phyloP scores from a whole-genome alignment of 768 basidiomycete genomes.

The Suillus brevipes region DNA sequence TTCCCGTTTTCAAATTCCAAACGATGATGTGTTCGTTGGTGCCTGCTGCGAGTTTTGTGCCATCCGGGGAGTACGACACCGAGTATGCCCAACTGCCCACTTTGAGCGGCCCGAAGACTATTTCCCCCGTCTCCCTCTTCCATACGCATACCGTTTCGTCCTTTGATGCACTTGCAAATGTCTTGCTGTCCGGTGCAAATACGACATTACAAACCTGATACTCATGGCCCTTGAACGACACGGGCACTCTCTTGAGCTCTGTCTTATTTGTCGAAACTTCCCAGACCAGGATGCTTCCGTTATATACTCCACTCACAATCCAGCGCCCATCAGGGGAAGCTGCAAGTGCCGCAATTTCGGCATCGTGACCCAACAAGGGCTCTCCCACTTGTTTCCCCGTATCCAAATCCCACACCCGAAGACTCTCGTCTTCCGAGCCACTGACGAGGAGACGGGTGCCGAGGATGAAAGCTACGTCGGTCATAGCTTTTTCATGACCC shows the following conservation, averaged over 20 bases:
- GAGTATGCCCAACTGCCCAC: fast-evolving
- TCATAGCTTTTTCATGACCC: background rate
- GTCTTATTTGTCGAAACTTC: background rate
- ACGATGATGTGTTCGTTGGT: conserved; percentile 3
- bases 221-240: background rate
- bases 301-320: conserved; percentile 13
- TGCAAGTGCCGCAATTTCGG: conserved; percentile 33
- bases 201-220: fast-evolving
- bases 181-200: background rate
- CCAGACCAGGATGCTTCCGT: conserved; percentile 2
- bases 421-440: background rate
- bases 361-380: conserved; percentile 13
- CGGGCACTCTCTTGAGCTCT: background rate
- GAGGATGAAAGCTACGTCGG: background rate
- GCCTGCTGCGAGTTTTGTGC: conserved; percentile 8
- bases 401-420: conserved; percentile 12
- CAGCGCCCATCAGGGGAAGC: conserved; percentile 23
- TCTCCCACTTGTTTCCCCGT: conserved; percentile 25
- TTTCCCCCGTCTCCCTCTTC: background rate
- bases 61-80: background rate
- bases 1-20: background rate
- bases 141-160: background rate
- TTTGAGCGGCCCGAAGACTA: background rate
- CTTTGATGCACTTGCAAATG: background rate
- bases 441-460: background rate